These are phyloP conservation scores for Carpinus fangiana DNA, from an alignment of 306 rosid species.

Conservation along the genomic window DNA sequence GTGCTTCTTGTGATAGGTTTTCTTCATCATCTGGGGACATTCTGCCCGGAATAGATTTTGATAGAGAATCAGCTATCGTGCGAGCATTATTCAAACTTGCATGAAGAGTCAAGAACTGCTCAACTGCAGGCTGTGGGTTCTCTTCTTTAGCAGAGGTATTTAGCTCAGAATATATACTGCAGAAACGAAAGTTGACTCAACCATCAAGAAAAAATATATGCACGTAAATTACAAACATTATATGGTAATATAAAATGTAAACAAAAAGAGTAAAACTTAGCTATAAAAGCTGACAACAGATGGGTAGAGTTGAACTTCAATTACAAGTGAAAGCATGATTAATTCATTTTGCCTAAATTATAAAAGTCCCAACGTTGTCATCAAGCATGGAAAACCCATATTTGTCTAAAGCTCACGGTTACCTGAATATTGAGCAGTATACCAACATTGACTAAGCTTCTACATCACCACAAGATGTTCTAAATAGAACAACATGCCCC, in stretches of 20 bases:
- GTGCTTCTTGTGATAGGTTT: constrained; percentile 57
- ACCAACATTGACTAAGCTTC: neutral
- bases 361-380: constrained; percentile 6
- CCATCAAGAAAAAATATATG: constrained; percentile 14
- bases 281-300: neutral
- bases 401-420: neutral
- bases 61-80: constrained; percentile 60
- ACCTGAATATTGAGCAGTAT: neutral
- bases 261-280: neutral
- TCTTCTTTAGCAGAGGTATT: constrained; percentile 70
- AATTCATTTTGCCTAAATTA: constrained; percentile 14
- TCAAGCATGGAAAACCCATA: constrained; percentile 1
- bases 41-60: constrained; percentile 47
- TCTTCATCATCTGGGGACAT: constrained; percentile 61
- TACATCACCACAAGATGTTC: neutral
- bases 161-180: constrained; percentile 79
- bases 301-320: constrained; percentile 7
- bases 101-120: constrained; percentile 77
- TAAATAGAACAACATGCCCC: neutral
- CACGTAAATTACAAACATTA: neutral
- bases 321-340: neutral
- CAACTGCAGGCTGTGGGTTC: constrained; percentile 75
- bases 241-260: neutral
- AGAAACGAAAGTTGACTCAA: constrained; percentile 14
- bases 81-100: constrained; percentile 55